Evolutionary conservation across 176 grass and related monocot species (phyloP), one percentile per base, ranked within the genome.

Genomic region (Oryza brachyantha): DNA sequence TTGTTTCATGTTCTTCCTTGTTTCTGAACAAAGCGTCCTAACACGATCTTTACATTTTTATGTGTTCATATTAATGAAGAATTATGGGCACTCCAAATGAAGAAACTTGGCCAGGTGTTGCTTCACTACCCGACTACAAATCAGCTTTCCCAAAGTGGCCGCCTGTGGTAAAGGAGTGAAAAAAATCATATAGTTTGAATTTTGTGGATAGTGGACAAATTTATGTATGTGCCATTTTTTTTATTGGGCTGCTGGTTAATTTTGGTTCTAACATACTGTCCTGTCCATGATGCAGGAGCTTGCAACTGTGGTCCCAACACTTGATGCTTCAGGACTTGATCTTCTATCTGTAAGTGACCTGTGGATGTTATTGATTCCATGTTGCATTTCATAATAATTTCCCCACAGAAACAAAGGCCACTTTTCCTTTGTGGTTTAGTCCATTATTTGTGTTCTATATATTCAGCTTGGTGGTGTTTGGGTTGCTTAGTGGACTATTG

Each of bases 121-220:
- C 85, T 90, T 85, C 84, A 64, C 88, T 98, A 84, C 95, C 95
- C 21, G 95, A 98, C 61, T 94, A 86, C 85, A 98, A 90, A 78
- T 82, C 90, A 88, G 10, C 89, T 81, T 98, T 98, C 63, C 92
- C 95, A 59, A 86, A 87, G 80, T 98, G 95, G 92, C 68, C 66
- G 5, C 10, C 92, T 0, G 66, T 88, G 89, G 92, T 94, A 90
- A 84, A 84, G 1, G 50, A 28, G 64, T 31, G 16, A 72, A n/a
- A n/a, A n/a, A n/a, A 13, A 16, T 12, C n/a, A 26, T 36, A 58
- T 0, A 19, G 7, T 58, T 11, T 59, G 16, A 45, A 60, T 4
- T 26, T 68, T 8, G n/a, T 39, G 0, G 55, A 14, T 52, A 73
- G 14, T 29, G 32, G 21, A 11, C 1, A 66, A 8, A 22, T n/a